Percentiles rank a stretch among this genome's conserved stretches.
phyloP scores from a whole-genome alignment of 352 stramenopile species.

The Saprolegnia diclina region DNA sequence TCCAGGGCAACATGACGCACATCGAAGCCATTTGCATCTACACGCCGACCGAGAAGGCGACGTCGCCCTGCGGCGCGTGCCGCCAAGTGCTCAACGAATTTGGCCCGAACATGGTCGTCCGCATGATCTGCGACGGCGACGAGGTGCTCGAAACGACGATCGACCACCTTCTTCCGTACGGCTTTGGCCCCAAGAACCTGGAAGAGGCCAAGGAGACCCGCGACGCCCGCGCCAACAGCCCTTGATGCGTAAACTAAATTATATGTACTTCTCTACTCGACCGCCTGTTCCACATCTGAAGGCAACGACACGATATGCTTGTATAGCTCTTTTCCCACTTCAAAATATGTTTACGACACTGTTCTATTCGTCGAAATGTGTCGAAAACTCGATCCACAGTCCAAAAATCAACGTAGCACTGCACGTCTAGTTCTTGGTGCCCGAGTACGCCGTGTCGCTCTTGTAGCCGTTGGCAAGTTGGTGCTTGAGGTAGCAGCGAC shows the following conservation, averaged over 20 bases:
- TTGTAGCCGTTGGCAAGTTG: background rate
- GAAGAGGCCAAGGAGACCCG: conserved; percentile 1
- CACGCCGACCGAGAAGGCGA: conserved; percentile 9
- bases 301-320: too few species aligned
- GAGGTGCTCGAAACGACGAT: conserved; percentile 11
- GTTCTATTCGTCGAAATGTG: too few species aligned
- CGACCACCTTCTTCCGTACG: conserved; percentile 5
- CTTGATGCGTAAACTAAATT: background rate
- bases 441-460: background rate
- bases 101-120: conserved; percentile 6
- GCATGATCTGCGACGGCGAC: conserved; percentile 12
- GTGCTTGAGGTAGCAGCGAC: background rate
- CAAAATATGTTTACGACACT: too few species aligned
- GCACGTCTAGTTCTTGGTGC: background rate
- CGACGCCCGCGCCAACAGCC: background rate
- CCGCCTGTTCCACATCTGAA: too few species aligned
- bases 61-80: conserved; percentile 7
- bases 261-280: background rate
- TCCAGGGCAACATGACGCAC: conserved; percentile 4
- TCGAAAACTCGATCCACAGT: too few species aligned
- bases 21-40: conserved; percentile 17
- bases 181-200: conserved; percentile 9
- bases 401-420: too few species aligned
- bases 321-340: too few species aligned
- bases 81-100: conserved; percentile 14